phyloP scores from a whole-genome alignment of 2,329 filamentous ascomycete species.

The Podosphaera xanthii region DNA sequence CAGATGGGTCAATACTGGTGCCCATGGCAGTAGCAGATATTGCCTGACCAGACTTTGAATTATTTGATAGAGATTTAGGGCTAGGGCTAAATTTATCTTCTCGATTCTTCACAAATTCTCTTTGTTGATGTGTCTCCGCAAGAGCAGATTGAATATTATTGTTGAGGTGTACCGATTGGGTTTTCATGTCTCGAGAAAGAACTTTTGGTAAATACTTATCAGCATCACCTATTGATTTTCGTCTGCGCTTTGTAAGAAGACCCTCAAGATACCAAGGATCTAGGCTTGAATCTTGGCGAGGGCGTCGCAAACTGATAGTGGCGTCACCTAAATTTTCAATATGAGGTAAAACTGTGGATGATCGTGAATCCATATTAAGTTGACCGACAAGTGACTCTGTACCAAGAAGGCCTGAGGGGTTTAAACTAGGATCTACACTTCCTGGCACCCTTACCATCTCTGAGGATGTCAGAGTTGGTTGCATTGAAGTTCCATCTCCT shows the following conservation, averaged over 20 bases:
- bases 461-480: conserved; percentile 2
- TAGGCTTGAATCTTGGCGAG: conserved; percentile 11
- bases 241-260: conserved; percentile 23
- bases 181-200: conserved; percentile 31
- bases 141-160: conserved; percentile 41
- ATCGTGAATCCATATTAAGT: conserved; percentile 11
- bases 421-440: conserved; percentile 3
- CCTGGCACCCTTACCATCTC: conserved; percentile 3
- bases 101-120: conserved; percentile 25
- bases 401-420: conserved; percentile 14
- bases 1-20: neutral
- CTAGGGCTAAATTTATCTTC: conserved; percentile 31
- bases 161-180: conserved; percentile 34
- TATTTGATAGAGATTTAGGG: conserved; percentile 21
- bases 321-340: conserved; percentile 3
- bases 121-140: conserved; percentile 32
- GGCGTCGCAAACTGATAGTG: conserved; percentile 13
- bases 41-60: conserved; percentile 10
- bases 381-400: conserved; percentile 16
- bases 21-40: too few species aligned
- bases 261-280: conserved; percentile 10
- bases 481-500: neutral
- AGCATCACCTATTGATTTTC: conserved; percentile 31
- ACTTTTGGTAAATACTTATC: conserved; percentile 32
- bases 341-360: conserved; percentile 1